These are phyloP conservation scores for Hypholoma fasciculare DNA, from an alignment of 768 basidiomycete species.

Conservation along the genomic window DNA sequence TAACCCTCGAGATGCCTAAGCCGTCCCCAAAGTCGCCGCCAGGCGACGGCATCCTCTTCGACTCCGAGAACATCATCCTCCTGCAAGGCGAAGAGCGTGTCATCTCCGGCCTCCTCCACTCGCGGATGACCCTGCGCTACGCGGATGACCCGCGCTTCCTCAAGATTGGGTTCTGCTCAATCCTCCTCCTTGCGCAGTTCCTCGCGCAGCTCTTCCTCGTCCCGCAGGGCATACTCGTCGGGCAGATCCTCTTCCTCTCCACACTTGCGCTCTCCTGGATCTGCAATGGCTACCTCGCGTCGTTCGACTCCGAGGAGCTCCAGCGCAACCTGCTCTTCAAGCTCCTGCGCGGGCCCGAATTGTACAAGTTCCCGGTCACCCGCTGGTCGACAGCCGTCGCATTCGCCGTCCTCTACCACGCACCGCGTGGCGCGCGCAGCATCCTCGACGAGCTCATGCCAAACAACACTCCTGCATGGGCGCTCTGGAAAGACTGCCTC, in stretches of 20 bases:
- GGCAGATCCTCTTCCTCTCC: slow-evolving; percentile 16
- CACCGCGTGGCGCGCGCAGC: not conserved
- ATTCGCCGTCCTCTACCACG: slow-evolving; percentile 5
- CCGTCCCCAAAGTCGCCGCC: slow-evolving; percentile 8
- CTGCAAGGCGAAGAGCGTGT: slow-evolving; percentile 12
- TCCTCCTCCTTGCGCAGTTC: slow-evolving; percentile 11
- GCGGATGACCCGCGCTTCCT: slow-evolving; percentile 4
- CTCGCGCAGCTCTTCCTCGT: slow-evolving; percentile 15
- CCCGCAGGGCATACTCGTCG: slow-evolving; percentile 11
- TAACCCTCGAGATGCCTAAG: slow-evolving; percentile 2
- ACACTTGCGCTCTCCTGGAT: slow-evolving; percentile 15
- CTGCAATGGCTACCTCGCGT: slow-evolving; percentile 14
- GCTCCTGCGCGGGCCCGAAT: slow-evolving; percentile 2
- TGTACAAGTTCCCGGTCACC: not conserved
- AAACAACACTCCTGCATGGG: slow-evolving; percentile 13
- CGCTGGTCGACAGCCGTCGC: slow-evolving; percentile 8
- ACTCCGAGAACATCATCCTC: slow-evolving; percentile 7
- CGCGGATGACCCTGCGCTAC: slow-evolving; percentile 3
- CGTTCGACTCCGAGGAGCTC: slow-evolving; percentile 3
- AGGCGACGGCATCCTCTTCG: slow-evolving; percentile 11
- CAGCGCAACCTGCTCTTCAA: slow-evolving; percentile 9
- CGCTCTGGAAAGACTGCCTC: slow-evolving; percentile 8
- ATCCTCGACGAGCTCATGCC: slow-evolving; percentile 12
- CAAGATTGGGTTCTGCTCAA: slow-evolving; percentile 10
- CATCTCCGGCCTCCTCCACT: slow-evolving; percentile 5